These are phyloP conservation scores for Steccherinum ochraceum DNA, from an alignment of 768 basidiomycete species.

Conservation along the genomic window DNA sequence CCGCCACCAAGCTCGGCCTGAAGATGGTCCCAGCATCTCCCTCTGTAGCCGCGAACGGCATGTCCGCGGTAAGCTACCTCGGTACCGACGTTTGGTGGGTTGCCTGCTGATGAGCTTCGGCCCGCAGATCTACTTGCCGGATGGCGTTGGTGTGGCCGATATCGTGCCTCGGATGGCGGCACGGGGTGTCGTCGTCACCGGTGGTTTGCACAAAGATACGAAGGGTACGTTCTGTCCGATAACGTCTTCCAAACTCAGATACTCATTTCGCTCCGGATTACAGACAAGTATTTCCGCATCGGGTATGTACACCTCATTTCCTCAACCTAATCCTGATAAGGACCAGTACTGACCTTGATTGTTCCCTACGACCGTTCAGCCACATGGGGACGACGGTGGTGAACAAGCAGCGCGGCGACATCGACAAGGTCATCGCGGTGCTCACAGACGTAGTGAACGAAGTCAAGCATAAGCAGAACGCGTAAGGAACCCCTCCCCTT, in stretches of 20 bases:
- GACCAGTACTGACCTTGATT: slow-evolving; percentile 2
- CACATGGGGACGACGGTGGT: slow-evolving; percentile 92
- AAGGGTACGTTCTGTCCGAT: slow-evolving; percentile 49
- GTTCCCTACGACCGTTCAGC: slow-evolving; percentile 33
- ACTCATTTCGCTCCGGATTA: slow-evolving; percentile 5
- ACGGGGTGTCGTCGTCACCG: slow-evolving; percentile 77
- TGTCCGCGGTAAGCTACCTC: slow-evolving; percentile 82
- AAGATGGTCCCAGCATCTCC: slow-evolving; percentile 61
- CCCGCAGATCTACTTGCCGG: slow-evolving; percentile 72
- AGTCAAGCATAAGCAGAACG: slow-evolving; percentile 19
- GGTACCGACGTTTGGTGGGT: too few relatives aligned
- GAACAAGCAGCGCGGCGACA: slow-evolving; percentile 61
- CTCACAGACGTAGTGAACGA: slow-evolving; percentile 53
- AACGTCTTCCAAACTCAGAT: slow-evolving; percentile 1
- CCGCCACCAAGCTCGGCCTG: slow-evolving; percentile 62
- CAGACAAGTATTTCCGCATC: slow-evolving; percentile 88
- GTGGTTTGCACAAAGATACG: slow-evolving; percentile 77
- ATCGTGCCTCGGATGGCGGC: slow-evolving; percentile 68
- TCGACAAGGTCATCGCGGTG: slow-evolving; percentile 63
- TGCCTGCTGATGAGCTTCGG: slow-evolving; percentile 2
- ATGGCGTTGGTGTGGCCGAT: slow-evolving; percentile 70
- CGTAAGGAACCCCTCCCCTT: slow-evolving; percentile 21
- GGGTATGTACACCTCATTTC: slow-evolving; percentile 41
- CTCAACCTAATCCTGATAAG: background rate
- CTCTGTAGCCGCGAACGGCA: slow-evolving; percentile 79